Percentiles rank a stretch among this genome's conserved stretches.
Conservation (phyloP, 805 yeast genomes). For the Ogataea ganodermae region DNA sequence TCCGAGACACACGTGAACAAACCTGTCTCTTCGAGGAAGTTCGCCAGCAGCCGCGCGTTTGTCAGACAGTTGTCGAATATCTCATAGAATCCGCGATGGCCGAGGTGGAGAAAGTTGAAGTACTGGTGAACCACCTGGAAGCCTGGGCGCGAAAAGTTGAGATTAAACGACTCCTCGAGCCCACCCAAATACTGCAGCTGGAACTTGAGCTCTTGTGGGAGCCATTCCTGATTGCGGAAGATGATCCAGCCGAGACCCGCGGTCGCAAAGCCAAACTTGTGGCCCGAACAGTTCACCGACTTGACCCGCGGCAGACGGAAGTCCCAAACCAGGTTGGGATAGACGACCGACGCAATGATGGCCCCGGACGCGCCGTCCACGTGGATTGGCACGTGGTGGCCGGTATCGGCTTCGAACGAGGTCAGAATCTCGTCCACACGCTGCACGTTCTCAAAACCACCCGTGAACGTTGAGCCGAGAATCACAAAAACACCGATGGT, state of each 20-base stretch:
- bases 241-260: conserved; percentile 94
- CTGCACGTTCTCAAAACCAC: conserved; percentile 81
- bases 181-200: conserved; percentile 86
- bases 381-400: conserved; percentile 75
- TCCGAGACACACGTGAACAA: conserved; percentile 75
- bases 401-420: conserved; percentile 65
- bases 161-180: conserved; percentile 78
- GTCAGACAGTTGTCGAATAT: conserved; percentile 62
- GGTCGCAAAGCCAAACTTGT: conserved; percentile 86
- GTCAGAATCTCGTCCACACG: conserved; percentile 65
- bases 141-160: conserved; percentile 92
- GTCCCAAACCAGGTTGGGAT: conserved; percentile 82
- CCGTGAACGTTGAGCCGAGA: conserved; percentile 90
- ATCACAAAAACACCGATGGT: conserved; percentile 90
- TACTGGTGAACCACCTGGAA: conserved; percentile 89
- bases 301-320: conserved; percentile 75
- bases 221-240: conserved; percentile 64
- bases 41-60: conserved; percentile 70
- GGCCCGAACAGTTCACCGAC: conserved; percentile 89
- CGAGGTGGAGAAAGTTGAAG: conserved; percentile 72
- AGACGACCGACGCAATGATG: conserved; percentile 80
- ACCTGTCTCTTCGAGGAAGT: conserved; percentile 62
- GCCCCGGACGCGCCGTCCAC: conserved; percentile 96
- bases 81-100: conserved; percentile 67
- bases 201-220: conserved; percentile 75